A percentile compares a stretch with the other conserved stretches of the same genome.
phyloP scores from a whole-genome alignment of 805 yeast species.

The Candida easanensis region DNA sequence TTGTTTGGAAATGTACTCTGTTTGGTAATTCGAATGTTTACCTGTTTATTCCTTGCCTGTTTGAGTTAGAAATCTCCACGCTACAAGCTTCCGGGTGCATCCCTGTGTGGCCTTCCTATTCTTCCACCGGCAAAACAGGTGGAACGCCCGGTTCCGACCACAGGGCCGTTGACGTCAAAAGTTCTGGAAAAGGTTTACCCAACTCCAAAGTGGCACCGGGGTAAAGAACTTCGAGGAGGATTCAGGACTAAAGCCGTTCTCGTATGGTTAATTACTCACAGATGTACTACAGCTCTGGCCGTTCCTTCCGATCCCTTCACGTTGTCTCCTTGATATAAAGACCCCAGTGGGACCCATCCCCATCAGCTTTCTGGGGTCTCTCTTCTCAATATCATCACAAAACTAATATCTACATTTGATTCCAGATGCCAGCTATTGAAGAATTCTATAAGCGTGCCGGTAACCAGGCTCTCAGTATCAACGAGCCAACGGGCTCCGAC shows the following conservation, averaged over 20 bases:
- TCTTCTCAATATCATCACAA: neutral
- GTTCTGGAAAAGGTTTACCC: neutral
- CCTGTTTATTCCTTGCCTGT: neutral
- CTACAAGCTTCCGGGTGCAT: no score
- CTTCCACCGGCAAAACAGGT: slow-evolving; percentile 1
- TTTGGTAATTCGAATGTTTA: neutral
- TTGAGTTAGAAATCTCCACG: no score
- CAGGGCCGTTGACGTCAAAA: neutral
- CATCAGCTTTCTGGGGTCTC: no score
- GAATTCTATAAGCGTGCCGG: slow-evolving; percentile 19
- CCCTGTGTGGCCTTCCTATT: neutral
- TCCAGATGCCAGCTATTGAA: slow-evolving; percentile 5
- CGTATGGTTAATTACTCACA: neutral
- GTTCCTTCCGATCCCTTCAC: neutral
- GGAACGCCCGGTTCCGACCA: neutral
- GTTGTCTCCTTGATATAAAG: neutral
- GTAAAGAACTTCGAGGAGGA: neutral
- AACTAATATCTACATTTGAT: neutral
- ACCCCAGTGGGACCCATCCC: neutral
- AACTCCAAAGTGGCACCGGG: no score
- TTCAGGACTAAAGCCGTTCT: no score
- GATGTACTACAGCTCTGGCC: neutral
- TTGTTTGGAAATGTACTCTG: no score
- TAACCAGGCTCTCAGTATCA: slow-evolving; percentile 18
- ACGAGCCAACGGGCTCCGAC: slow-evolving; percentile 35